Percentiles rank a stretch among this genome's conserved stretches.
These are phyloP conservation scores for Cytospora mali DNA, from an alignment of 2,329 filamentous ascomycete genomes.

Conservation along the genomic window DNA sequence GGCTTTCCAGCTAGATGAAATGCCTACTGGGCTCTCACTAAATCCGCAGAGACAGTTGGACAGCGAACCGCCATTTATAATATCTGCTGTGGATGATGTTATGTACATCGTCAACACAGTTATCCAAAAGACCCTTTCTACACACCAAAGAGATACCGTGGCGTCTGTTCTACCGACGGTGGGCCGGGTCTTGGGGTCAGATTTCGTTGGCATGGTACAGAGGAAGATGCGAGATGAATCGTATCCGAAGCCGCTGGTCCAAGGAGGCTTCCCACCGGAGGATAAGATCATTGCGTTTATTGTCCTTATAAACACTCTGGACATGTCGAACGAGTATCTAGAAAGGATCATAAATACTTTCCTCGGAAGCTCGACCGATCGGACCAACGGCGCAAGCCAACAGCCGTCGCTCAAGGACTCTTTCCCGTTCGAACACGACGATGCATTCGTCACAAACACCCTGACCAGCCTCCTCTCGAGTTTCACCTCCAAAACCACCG, in stretches of 20 bases:
- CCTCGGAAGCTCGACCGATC: constrained; percentile 49
- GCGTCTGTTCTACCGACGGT: constrained; percentile 78
- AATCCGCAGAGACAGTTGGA: constrained; percentile 72
- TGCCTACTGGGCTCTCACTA: constrained; percentile 76
- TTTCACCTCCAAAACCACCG: constrained; percentile 77
- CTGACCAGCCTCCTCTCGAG: constrained; percentile 69
- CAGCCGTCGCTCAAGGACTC: constrained; percentile 58
- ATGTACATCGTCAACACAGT: constrained; percentile 99
- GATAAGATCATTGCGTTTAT: constrained; percentile 87
- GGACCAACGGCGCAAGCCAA: constrained; percentile 39
- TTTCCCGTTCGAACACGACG: constrained; percentile 82
- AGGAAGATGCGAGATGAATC: constrained; percentile 96
- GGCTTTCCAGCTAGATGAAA: constrained; percentile 94
- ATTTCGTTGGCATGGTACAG: constrained; percentile 97
- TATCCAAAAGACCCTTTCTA: constrained; percentile 81
- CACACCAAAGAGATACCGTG: constrained; percentile 78
- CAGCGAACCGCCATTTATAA: constrained; percentile 84
- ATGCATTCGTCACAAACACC: constrained; percentile 66
- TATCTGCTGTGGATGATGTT: constrained; percentile 94
- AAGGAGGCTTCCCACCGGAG: constrained; percentile 83
- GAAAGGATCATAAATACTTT: constrained; percentile 78
- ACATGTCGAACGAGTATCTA: constrained; percentile 89
- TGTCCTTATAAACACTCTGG: constrained; percentile 92
- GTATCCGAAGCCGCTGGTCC: constrained; percentile 78
- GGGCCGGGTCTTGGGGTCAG: constrained; percentile 76